Base-by-base conservation (phyloP, 2,329 filamentous ascomycete genomes). In the Colletotrichum acutatum region DNA sequence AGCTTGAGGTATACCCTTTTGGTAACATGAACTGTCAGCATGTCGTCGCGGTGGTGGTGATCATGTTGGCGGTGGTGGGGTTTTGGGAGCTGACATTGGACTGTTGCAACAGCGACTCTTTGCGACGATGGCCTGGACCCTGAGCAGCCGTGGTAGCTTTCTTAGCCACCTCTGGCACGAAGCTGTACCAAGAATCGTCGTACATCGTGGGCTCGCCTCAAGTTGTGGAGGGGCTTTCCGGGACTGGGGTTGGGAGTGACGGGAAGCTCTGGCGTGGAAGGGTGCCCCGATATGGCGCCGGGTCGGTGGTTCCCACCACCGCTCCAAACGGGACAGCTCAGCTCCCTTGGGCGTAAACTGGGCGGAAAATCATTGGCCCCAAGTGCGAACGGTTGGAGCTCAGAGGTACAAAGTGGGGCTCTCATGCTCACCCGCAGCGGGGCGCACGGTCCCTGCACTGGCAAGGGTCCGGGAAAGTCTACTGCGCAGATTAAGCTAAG, bases 181-280 rank as follows among this genome's bases (percentile, higher is more conserved):
- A 92, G 80, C 89, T 94, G 84, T 95, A 95, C 93, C 94, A 96
- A 34, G 93, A 91, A 82, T 96, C 94, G 83, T 96, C 94, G 82
- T 94, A 94, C 93, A 95, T 95, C 76, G 76, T 85, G 28, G 22
- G 30, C 9, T 63, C 12, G 14, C 37, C 32, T 24, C 6, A 32
- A 22, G 42, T 49, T 19, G 19, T 49, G 42, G 42, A 49, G 42
- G 37, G 56, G 58, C 24, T 68, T 5, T 56, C 37, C 22, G n/a
- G 19, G 19, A 42, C 42, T 22, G 42, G 37, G 42, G 32, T 34
- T 12, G 32, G 12, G 30, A 12, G 42, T 70, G 66, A 8, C 24
- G 53, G 30, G 66, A 32, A 57, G 61, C 49, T 67, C 58, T 54
- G 49, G 58, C 58, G 65, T 30, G 14, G 14, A 19, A 26, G 19